phyloP scores from a whole-genome alignment of 1,284 basidiomycete genomes.

The Sporisorium sorghi region DNA sequence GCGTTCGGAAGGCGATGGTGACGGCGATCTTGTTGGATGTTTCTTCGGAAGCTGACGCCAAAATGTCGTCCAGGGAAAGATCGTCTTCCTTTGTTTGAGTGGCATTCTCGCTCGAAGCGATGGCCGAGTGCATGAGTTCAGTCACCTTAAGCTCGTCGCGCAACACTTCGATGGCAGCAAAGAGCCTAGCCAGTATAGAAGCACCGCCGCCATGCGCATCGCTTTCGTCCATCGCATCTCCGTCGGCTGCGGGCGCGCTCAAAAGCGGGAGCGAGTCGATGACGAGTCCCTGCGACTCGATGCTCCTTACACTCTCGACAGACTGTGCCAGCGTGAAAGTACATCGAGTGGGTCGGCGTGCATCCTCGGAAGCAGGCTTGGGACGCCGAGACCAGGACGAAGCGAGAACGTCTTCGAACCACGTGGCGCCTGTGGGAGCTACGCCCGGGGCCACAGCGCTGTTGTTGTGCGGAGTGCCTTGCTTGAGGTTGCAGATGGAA shows the following conservation, averaged over 20 bases:
- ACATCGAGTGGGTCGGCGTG: conserved; percentile 17
- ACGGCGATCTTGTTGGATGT: conserved; percentile 25
- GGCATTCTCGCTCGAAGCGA: conserved; percentile 16
- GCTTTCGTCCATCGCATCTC: conserved; percentile 31
- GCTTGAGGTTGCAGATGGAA: conserved; percentile 40
- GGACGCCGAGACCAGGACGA: conserved; percentile 34
- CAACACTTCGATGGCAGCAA: conserved; percentile 43
- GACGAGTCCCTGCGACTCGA: conserved; percentile 39
- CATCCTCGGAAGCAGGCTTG: neutral
- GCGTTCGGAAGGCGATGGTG: conserved; percentile 39
- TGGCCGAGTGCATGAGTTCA: conserved; percentile 43
- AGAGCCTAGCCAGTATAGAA: conserved; percentile 33
- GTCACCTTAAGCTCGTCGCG: conserved; percentile 47
- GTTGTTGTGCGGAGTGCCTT: conserved; percentile 11
- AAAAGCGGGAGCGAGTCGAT: conserved; percentile 42
- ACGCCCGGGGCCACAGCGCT: neutral
- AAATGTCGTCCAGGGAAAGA: conserved; percentile 33
- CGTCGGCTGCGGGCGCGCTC: neutral
- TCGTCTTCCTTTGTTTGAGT: conserved; percentile 5
- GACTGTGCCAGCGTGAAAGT: conserved; percentile 42
- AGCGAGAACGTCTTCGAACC: conserved; percentile 49
- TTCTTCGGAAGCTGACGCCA: conserved; percentile 9
- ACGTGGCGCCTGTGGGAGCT: conserved; percentile 15
- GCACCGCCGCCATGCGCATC: neutral
- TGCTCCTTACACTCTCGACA: conserved; percentile 42